Evolutionary conservation across 225 moss, liverwort and hornwort species (phyloP).

Genomic region (Marchantia paleacea): DNA sequence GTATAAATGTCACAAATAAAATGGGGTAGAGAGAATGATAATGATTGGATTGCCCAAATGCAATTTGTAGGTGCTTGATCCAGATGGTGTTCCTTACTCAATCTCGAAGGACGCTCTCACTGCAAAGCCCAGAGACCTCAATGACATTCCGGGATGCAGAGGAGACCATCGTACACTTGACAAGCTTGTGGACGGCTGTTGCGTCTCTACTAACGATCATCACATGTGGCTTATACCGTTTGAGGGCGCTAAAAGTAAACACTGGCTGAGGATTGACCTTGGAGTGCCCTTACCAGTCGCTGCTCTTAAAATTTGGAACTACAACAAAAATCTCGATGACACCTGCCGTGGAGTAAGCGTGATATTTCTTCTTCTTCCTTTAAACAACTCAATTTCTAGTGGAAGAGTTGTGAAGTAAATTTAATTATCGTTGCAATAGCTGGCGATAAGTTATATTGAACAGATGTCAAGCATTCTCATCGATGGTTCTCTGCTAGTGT

Average conservation of each 20-base stretch:
- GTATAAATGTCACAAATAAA: background rate
- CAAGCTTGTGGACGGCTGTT: conserved; percentile 50
- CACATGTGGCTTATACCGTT: conserved; percentile 57
- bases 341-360: conserved; percentile 47
- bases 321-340: conserved; percentile 50
- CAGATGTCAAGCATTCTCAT: too few relatives aligned
- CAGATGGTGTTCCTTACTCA: conserved; percentile 33
- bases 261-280: conserved; percentile 47
- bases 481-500: too few relatives aligned
- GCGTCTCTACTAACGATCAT: conserved; percentile 33
- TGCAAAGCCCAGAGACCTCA: conserved; percentile 44
- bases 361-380: too few relatives aligned
- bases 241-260: conserved; percentile 37
- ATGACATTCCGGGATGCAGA: conserved; percentile 48
- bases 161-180: conserved; percentile 47
- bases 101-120: conserved; percentile 32
- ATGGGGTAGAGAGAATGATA: too few relatives aligned
- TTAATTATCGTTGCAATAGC: too few relatives aligned
- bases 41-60: background rate
- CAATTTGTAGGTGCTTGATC: conserved; percentile 30
- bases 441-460: too few relatives aligned
- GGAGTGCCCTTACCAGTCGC: conserved; percentile 41
- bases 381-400: background rate
- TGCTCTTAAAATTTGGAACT: conserved; percentile 48
- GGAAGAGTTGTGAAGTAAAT: too few relatives aligned